Conservation (phyloP, 352 stramenopile genomes). For the Pythium oligandrum region DNA sequence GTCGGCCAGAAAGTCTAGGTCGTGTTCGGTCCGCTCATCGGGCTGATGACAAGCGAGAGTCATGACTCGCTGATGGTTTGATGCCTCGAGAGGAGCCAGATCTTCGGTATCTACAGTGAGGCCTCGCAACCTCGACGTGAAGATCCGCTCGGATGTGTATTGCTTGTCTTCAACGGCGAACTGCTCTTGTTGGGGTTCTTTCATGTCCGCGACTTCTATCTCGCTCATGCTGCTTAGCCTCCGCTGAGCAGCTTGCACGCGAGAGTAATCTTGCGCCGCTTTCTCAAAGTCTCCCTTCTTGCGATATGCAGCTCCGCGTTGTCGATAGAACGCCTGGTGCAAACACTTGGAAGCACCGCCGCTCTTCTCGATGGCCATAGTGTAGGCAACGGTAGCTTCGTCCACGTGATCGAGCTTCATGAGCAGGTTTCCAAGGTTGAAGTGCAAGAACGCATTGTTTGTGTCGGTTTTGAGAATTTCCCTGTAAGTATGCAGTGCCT, state of each 20-base stretch:
- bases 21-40: conserved; percentile 22
- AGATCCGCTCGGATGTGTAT: conserved; percentile 11
- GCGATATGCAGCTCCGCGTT: conserved; percentile 49
- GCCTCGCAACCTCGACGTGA: neutral
- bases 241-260: conserved; percentile 3
- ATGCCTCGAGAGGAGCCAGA: conserved; percentile 6
- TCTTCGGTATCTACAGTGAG: neutral
- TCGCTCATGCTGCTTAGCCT: neutral
- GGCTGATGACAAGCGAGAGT: conserved; percentile 14
- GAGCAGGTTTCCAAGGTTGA: conserved; percentile 50
- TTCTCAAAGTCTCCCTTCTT: conserved; percentile 58
- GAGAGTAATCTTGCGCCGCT: conserved; percentile 47
- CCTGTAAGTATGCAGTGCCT: conserved; percentile 31
- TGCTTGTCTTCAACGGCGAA: neutral
- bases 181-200: neutral
- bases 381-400: conserved; percentile 44
- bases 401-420: conserved; percentile 32
- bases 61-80: conserved; percentile 21
- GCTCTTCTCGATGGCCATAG: conserved; percentile 31
- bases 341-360: conserved; percentile 6
- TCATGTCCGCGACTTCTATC: neutral
- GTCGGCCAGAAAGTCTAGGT: conserved; percentile 39
- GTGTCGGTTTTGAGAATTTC: conserved; percentile 19
- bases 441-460: conserved; percentile 38
- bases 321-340: conserved; percentile 33